phyloP scores from a whole-genome alignment of 164 flowering plant genomes.

The Umbellularia californica region DNA sequence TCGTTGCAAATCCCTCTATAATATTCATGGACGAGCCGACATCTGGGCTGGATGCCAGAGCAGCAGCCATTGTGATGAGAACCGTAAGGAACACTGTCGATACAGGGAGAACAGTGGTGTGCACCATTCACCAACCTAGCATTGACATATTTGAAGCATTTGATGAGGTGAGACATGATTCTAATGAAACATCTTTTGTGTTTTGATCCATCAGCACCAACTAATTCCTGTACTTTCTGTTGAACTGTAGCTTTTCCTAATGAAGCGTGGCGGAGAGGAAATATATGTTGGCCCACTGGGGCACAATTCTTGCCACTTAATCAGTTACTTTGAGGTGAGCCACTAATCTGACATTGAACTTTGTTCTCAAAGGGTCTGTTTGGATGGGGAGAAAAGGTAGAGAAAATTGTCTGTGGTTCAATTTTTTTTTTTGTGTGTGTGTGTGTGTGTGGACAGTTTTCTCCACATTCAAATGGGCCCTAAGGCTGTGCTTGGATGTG shows the following conservation, averaged over 20 bases:
- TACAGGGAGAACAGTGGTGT: constrained; percentile 52
- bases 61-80: constrained; percentile 57
- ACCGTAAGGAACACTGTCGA: constrained; percentile 47
- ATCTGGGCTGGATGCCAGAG: constrained; percentile 54
- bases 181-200: not conserved
- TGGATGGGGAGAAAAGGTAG: too few species aligned
- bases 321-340: constrained; percentile 57
- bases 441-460: too few species aligned
- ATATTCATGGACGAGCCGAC: constrained; percentile 59
- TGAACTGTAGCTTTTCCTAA: constrained; percentile 36
- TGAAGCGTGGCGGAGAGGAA: constrained; percentile 57
- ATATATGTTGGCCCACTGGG: constrained; percentile 54
- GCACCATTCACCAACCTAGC: constrained; percentile 66
- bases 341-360: not conserved
- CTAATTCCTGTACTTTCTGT: not conserved
- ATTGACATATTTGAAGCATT: constrained; percentile 53
- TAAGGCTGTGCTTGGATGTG: too few species aligned
- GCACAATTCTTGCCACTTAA: constrained; percentile 31
- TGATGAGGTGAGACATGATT: constrained; percentile 35
- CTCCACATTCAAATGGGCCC: too few species aligned
- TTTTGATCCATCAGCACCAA: not conserved
- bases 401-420: too few species aligned
- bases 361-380: not conserved
- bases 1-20: constrained; percentile 48
- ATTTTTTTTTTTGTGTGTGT: too few species aligned